A percentile compares a stretch with the other conserved stretches of the same genome.
These are phyloP conservation scores for Pythium folliculosum DNA, from an alignment of 352 stramenopile species.

Conservation along the genomic window DNA sequence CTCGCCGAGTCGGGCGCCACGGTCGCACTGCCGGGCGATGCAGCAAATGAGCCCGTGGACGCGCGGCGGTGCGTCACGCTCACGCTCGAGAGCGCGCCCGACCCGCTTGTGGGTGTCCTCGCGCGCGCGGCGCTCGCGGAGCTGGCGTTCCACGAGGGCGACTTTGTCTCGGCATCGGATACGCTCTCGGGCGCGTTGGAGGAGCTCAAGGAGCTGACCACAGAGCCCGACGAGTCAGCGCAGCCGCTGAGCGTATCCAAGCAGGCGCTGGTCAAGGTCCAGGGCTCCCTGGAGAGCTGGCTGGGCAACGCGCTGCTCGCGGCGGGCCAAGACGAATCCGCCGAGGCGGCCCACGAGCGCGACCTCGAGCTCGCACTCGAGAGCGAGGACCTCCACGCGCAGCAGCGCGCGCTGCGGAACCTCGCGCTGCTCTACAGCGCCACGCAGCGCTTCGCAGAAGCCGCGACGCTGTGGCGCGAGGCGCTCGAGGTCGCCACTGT, in stretches of 20 bases:
- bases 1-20: slow-evolving; percentile 34
- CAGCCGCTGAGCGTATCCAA: slow-evolving; percentile 10
- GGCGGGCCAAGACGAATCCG: slow-evolving; percentile 39
- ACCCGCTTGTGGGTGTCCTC: slow-evolving; percentile 26
- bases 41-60: background rate
- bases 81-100: background rate
- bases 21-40: slow-evolving; percentile 17
- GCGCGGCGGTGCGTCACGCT: slow-evolving; percentile 37
- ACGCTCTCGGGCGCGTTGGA: slow-evolving; percentile 36
- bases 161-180: slow-evolving; percentile 44
- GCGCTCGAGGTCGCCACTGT: slow-evolving; percentile 47
- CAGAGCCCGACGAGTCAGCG: slow-evolving; percentile 15
- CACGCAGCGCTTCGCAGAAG: slow-evolving; percentile 44
- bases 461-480: slow-evolving; percentile 57
- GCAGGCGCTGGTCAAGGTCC: slow-evolving; percentile 41
- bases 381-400: slow-evolving; percentile 52
- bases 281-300: slow-evolving; percentile 48
- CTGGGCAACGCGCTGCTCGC: slow-evolving; percentile 51
- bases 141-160: slow-evolving; percentile 39
- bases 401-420: slow-evolving; percentile 54
- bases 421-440: slow-evolving; percentile 49
- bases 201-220: no score
- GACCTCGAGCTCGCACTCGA: slow-evolving; percentile 51
- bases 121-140: slow-evolving; percentile 37
- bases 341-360: slow-evolving; percentile 48